Conservation (phyloP, 495 filamentous ascomycete genomes). For the Neurospora sp. region DNA sequence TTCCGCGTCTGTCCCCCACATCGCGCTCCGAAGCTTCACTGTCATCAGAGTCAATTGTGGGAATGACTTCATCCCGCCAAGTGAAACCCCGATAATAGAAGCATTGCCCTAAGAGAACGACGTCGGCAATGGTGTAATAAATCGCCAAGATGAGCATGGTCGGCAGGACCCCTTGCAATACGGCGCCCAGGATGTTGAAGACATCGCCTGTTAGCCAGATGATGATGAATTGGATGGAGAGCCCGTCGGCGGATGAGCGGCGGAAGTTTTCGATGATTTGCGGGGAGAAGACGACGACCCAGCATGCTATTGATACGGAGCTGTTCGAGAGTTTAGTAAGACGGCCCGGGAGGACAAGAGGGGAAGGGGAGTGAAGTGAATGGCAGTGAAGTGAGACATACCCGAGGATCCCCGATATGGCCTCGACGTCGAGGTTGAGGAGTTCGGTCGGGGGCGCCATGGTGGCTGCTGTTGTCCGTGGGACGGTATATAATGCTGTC, state of each 20-base stretch:
- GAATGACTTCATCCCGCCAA: constrained; percentile 43
- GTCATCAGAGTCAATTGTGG: background rate
- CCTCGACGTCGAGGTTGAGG: constrained; percentile 68
- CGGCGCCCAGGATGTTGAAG: constrained; percentile 89
- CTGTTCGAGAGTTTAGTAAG: constrained; percentile 25
- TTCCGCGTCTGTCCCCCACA: background rate
- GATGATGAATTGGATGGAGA: constrained; percentile 81
- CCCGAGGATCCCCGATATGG: constrained; percentile 85
- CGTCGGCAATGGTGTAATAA: constrained; percentile 90
- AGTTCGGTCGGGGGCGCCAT: constrained; percentile 65
- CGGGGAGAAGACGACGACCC: constrained; percentile 95
- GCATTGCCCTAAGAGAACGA: constrained; percentile 78
- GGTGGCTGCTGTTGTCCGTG: background rate
- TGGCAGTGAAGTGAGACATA: constrained; percentile 24
- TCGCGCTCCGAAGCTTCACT: background rate
- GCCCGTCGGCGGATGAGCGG: constrained; percentile 73
- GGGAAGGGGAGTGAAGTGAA: background rate
- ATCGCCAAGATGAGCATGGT: constrained; percentile 94
- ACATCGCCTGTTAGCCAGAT: constrained; percentile 91
- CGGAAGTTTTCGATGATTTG: constrained; percentile 95
- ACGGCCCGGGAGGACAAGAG: too few relatives aligned
- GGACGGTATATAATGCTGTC: background rate
- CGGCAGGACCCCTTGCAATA: constrained; percentile 87
- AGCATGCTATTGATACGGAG: constrained; percentile 92
- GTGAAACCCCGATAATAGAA: constrained; percentile 90